Evolutionary conservation across 805 yeast genomes (phyloP), one percentile per base, ranked within the genome.

Genomic region (Pichia nanzhaoensis): DNA sequence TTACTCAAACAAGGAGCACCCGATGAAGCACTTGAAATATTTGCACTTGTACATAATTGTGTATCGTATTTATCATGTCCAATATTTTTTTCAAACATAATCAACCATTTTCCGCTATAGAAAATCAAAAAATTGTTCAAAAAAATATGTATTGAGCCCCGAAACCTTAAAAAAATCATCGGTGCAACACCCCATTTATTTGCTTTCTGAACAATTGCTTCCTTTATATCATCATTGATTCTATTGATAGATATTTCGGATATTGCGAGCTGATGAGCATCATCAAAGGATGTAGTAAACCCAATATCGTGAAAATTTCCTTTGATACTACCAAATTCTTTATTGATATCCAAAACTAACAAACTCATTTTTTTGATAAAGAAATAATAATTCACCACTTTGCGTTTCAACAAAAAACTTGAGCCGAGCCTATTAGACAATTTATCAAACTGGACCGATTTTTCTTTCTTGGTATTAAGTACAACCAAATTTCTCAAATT

Each of bases 91-190:
- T 68, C 76, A 38, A 80, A 64, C 18, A 74, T 46, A 5, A 65
- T 49, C 16, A 84, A 46, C 84, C 90, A 77, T 20, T 65, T 61
- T 0, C 89, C 77, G 52, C 78, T 74, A 52, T 84, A 84, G 34
- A 80, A 77, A 2, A 82, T 7, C 5, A 65, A 51, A 12, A 76
- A 44, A 47, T 80, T 77, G 31, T 75, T 66, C 19, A 82, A 49
- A 37, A 69, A 65, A 2, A 79, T 52, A 22, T 71, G 75, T 5
- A 71, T 42, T 10, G 65, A 63, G 5, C 60, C 19, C 21, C 45
- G 38, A 14, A 31, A 24, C 27, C 36, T 48, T 2, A 48, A 19
- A 35, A 45, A 46, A 3, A 52, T n/a, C 46, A 46, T 39, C n/a
- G 56, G 56, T 2, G 36, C 37, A 3, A 18, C 39, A 9, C 32